Percentiles rank a stretch among this genome's conserved stretches.
These are phyloP conservation scores for thale cress (Arabidopsis thaliana) DNA, from an alignment of 345 rosid species.

Conservation along the genomic window TAIR10.1 NC_003075.7:16296501-16297000, in stretches of 20 bases:
- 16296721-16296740: conserved; percentile 53
- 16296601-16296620: conserved; percentile 59
- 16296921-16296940: background rate
- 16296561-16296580: conserved; percentile 70
- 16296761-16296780: conserved; percentile 55
- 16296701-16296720: conserved; percentile 54
- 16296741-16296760: conserved; percentile 52
- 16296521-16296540: conserved; percentile 98
- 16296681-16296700: conserved; percentile 45
- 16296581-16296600: conserved; percentile 49
- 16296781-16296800: conserved; percentile 54
- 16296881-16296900: conserved; percentile 42
- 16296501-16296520: conserved; percentile 88
- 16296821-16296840: conserved; percentile 67
- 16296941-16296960: conserved; percentile 39
- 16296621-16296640: conserved; percentile 50
- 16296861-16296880: conserved; percentile 10
- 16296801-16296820: conserved; percentile 54
- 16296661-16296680: conserved; percentile 53
- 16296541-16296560: conserved; percentile 82
- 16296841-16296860: conserved; percentile 48
- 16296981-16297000: conserved; percentile 40
- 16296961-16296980: conserved; percentile 46
- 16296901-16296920: background rate
- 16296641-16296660: conserved; percentile 59